Base-by-base conservation (phyloP, 108 stramenopile genomes). In the Ochromonas danica region DNA sequence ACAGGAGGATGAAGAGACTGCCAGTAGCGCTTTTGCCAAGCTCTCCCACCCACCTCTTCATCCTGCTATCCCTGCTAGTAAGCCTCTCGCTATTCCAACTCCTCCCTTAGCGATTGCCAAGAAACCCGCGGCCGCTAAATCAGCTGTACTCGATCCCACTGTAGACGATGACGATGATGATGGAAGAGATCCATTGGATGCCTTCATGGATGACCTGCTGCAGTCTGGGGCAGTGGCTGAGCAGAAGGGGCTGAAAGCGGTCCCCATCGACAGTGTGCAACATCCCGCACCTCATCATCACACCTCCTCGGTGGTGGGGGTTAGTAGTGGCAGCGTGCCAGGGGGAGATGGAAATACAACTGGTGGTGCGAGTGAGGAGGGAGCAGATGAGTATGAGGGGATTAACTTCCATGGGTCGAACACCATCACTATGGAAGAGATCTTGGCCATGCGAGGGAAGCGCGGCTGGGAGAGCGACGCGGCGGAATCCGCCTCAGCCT, bases 161-260 rank as follows among this genome's bases (percentile, higher is more conserved):
- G 22, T 51, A 51, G 45, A 51, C 22, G 45, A 51, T 51, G 45
- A 51, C 22, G n/a, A n/a, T n/a, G n/a, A n/a, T n/a, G 45, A 51
- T 51, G 45, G 63, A 67, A 31, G 63, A 36, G 86, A 87, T 41
- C 83, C 86, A 36, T 71, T 87, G 3, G 86, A 87, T n/a, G 85
- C 86, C 0, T 87, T 86, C 75, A 87, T 87, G 86, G 60, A 78
- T 22, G 40, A 0, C 0, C 81, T 85, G 39, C 40, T 79, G 25
- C 61, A 61, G 0, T 74, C 22, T 57, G 81, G 25, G n/a, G 74
- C 41, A 51, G 39, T 82, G 61, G 25, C 36, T 27, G 62, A 0
- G 1, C 80, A 85, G 79, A 71, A 85, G 30, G 61, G 1, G 28
- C 28, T 72, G 1, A 80, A 71, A 27, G 25, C 40, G 1, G 63